phyloP scores from a whole-genome alignment of 2,329 filamentous ascomycete species.

The Cadophora malorum region DNA sequence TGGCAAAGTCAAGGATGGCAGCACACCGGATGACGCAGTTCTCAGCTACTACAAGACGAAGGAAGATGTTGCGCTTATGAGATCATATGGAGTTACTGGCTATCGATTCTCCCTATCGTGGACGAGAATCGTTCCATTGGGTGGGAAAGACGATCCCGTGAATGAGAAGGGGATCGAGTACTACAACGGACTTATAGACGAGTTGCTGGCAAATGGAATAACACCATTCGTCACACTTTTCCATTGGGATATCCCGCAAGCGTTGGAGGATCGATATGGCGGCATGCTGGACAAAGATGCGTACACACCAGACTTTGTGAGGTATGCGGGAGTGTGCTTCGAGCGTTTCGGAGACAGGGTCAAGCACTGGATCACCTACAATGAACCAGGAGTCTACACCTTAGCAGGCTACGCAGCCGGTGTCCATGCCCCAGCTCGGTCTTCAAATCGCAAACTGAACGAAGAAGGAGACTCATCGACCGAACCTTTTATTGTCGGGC shows the following conservation, averaged over 20 bases:
- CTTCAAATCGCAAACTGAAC: slow-evolving; percentile 73
- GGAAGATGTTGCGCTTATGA: slow-evolving; percentile 78
- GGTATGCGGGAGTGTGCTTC: slow-evolving; percentile 79
- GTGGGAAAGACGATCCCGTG: slow-evolving; percentile 79
- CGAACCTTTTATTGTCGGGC: slow-evolving; percentile 82
- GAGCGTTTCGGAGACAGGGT: slow-evolving; percentile 71
- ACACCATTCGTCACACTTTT: slow-evolving; percentile 81
- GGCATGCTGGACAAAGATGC: slow-evolving; percentile 79
- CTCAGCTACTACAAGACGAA: slow-evolving; percentile 82
- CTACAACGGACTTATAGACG: slow-evolving; percentile 79
- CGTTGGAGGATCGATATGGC: slow-evolving; percentile 79
- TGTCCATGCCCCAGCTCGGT: slow-evolving; percentile 79
- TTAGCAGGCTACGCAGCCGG: slow-evolving; percentile 81
- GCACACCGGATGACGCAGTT: slow-evolving; percentile 76
- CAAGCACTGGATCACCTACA: slow-evolving; percentile 88
- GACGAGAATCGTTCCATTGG: slow-evolving; percentile 82
- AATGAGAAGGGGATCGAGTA: slow-evolving; percentile 79
- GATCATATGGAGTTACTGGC: slow-evolving; percentile 71
- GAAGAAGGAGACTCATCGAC: slow-evolving; percentile 73
- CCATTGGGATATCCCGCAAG: slow-evolving; percentile 86
- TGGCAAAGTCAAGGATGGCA: slow-evolving; percentile 81
- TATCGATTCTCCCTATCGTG: slow-evolving; percentile 87
- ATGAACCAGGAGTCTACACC: slow-evolving; percentile 85
- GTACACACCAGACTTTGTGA: slow-evolving; percentile 80
- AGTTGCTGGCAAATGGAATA: slow-evolving; percentile 76